Base-by-base conservation (phyloP, 805 yeast genomes). In the Metschnikowia kofuensis region DNA sequence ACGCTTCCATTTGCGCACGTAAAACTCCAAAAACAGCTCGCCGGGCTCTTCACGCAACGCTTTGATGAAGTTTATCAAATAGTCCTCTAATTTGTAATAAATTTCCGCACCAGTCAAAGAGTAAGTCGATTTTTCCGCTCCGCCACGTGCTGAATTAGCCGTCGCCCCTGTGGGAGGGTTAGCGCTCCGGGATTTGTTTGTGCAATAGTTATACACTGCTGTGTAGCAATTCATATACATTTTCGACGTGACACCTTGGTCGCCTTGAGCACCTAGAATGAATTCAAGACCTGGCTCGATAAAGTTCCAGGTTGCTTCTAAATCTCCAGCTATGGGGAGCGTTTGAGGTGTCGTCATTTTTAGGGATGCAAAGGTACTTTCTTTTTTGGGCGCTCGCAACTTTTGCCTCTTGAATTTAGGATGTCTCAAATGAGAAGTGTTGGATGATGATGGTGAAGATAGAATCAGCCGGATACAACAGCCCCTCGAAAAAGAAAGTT, bases 151-250 rank as follows among this genome's bases (percentile, higher is more conserved):
- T n/a, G 51, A 38, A 15, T 26, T 26, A 11, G 50, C 53, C 34
- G 12, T 38, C 5, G 41, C 31, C 1, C 14, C 34, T 9, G 40
- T 38, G 48, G 56, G 41, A 50, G 50, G 30, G 56, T 47, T 32
- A 58, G 57, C 38, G 48, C 72, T 74, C 43, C 89, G 75, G 6
- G 90, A 83, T 55, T 85, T 84, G 59, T 85, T 84, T 39, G 89
- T 91, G 72, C 98, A 91, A 65, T 88, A 91, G 69, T 91, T 90
- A 72, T 90, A 92, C 53, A 92, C 85, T 5, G 95, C 92, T 1
- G 97, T 89, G 68, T 91, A 91, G 50, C 92, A 87, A 56, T 85
- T 85, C 87, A 90, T 88, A 68, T 89, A 90, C 84, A 86, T 80
- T 54, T 65, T 80, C 40, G 83, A 73, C 29, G 85, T 83, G 40